phyloP scores from a whole-genome alignment of 257 asterid species.

The Galeopsis tetrahit region DNA sequence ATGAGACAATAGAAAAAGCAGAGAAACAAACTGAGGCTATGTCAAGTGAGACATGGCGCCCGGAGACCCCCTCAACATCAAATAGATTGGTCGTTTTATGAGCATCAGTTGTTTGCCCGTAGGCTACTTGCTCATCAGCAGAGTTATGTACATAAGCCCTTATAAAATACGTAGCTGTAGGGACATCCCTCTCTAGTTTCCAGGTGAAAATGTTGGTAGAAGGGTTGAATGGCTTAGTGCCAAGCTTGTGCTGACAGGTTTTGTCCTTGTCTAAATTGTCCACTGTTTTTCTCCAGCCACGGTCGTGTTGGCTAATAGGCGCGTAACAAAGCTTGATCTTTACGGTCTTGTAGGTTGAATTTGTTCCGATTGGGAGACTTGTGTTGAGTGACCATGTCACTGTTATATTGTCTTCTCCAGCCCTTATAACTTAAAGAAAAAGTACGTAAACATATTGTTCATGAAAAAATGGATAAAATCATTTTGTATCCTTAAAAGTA shows the following conservation, averaged over 20 bases:
- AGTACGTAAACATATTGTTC: too few relatives aligned
- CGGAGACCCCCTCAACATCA: constrained; percentile 49
- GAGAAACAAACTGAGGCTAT: constrained; percentile 72
- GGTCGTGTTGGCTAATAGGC: constrained; percentile 73
- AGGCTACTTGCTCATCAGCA: constrained; percentile 45
- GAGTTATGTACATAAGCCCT: constrained; percentile 60
- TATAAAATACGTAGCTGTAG: constrained; percentile 65
- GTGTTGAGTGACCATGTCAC: constrained; percentile 33
- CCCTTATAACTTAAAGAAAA: constrained; percentile 32
- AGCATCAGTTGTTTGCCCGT: constrained; percentile 64
- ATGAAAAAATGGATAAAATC: too few relatives aligned
- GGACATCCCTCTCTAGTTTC: constrained; percentile 53
- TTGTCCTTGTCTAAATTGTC: constrained; percentile 68
- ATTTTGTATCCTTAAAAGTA: too few relatives aligned
- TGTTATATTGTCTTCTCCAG: constrained; percentile 33
- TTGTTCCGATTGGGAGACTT: constrained; percentile 42
- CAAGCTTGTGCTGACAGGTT: constrained; percentile 64
- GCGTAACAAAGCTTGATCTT: constrained; percentile 68
- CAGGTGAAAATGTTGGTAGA: constrained; percentile 48
- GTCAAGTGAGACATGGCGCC: constrained; percentile 64
- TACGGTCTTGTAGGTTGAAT: constrained; percentile 49
- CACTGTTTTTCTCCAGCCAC: constrained; percentile 72
- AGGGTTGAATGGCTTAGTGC: constrained; percentile 41
- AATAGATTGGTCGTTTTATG: constrained; percentile 52
- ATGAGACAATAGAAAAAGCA: constrained; percentile 61